Percentiles rank a stretch among this genome's conserved stretches.
Conservation (phyloP, 2,329 filamentous ascomycete species). For the Zalaria sp. region DNA sequence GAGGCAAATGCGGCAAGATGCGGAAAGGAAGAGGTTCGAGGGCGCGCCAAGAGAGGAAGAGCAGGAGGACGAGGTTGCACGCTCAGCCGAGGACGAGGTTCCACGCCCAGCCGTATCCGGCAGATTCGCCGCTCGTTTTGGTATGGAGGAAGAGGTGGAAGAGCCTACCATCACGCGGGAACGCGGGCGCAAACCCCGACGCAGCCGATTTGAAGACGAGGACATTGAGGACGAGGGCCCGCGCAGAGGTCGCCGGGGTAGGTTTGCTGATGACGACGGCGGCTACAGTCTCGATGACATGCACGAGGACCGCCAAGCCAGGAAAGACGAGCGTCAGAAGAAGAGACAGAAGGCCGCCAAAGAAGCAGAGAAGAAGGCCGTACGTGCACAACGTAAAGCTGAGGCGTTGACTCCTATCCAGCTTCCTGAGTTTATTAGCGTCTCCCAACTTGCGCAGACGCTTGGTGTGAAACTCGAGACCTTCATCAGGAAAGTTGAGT, state of each 20-base stretch:
- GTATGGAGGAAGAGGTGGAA: constrained; percentile 4
- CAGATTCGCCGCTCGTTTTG: constrained; percentile 1
- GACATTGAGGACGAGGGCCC: constrained; percentile 7
- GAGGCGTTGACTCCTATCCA: constrained; percentile 48
- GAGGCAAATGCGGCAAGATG: too few relatives aligned
- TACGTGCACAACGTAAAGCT: constrained; percentile 13
- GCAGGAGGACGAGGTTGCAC: constrained; percentile 1
- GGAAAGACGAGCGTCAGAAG: constrained; percentile 11
- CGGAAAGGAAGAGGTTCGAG: too few relatives aligned
- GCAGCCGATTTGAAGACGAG: constrained; percentile 6
- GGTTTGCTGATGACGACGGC: constrained; percentile 4
- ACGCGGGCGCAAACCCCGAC: constrained; percentile 11
- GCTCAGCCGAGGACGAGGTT: not conserved
- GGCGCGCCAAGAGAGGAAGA: constrained; percentile 1
- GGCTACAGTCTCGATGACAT: constrained; percentile 6
- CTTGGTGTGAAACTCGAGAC: constrained; percentile 55
- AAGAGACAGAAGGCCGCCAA: constrained; percentile 10
- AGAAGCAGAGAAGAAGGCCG: constrained; percentile 11
- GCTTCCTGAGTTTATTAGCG: constrained; percentile 81
- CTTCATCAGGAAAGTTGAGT: constrained; percentile 62
- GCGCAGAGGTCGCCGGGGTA: constrained; percentile 3
- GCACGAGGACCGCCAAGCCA: constrained; percentile 7
- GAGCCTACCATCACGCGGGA: constrained; percentile 1
- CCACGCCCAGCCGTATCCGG: not conserved
- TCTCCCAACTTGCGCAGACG: constrained; percentile 65